Evolutionary conservation across 2,329 filamentous ascomycete genomes (phyloP).

Genomic region (Sporothrix curviconia): DNA sequence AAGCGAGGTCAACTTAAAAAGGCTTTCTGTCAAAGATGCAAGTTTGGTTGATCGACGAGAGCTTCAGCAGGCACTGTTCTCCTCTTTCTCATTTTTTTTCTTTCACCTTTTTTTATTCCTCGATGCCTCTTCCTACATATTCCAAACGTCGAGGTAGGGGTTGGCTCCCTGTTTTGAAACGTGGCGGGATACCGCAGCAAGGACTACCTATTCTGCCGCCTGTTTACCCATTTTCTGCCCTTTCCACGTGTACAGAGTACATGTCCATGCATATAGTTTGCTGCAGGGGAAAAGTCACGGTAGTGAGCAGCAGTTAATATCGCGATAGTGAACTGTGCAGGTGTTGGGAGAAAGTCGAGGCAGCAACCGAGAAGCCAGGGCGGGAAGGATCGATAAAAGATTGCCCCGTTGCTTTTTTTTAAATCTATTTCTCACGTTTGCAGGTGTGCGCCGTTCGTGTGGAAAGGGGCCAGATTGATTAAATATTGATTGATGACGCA

Average conservation of each 20-base stretch:
- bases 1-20: neutral
- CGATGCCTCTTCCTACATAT: neutral
- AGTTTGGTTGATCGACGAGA: neutral
- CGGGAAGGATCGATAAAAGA: conserved; percentile 1
- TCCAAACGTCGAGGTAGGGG: neutral
- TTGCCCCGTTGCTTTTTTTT: neutral
- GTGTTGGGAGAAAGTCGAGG: neutral
- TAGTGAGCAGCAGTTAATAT: neutral
- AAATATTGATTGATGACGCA: no score
- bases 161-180: conserved; percentile 3
- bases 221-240: neutral
- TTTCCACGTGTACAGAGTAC: neutral
- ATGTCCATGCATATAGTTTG: neutral
- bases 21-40: no score
- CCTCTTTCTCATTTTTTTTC: neutral
- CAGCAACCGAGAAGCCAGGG: neutral
- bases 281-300: neutral
- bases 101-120: neutral
- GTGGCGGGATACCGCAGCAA: neutral
- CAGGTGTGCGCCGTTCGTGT: neutral
- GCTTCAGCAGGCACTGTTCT: neutral
- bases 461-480: no score
- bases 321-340: neutral
- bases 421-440: no score
- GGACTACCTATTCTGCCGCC: conserved; percentile 1